Base-by-base conservation (phyloP, 768 basidiomycete genomes). In the Amanita fuliginea region DNA sequence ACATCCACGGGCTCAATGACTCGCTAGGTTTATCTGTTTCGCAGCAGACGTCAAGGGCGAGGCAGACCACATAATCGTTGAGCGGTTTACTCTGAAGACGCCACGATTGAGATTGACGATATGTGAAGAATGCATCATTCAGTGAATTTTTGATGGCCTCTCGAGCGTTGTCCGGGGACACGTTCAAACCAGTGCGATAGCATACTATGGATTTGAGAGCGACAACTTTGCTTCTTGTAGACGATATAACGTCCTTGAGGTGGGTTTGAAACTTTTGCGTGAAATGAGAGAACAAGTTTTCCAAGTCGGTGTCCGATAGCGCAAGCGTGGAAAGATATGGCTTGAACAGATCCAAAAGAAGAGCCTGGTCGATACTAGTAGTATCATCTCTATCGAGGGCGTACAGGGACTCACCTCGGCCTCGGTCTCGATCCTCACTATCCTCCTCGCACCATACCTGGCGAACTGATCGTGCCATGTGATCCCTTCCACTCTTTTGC, bases 171-270 rank as follows among this genome's bases (percentile, higher is more conserved):
- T 55, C 53, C 0, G 64, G 52, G 2, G 64, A 57, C 22, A 90
- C 69, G 55, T 79, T 69, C 40, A 90, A 67, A 2, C 87, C 87
- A 0, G 85, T 84, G 42, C 87, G 77, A 59, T 90, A 89, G 62
- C 85, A 86, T 1, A 78, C 71, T 39, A 87, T 73, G 8, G 84
- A 86, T 61, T 90, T 89, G 72, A 86, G 85, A 1, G 74, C 78
- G 1, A 66, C 84, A 8, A 86, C 81, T 28, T 69, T 64, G 0
- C 64, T 56, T 51, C 82, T 71, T 4, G 34, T 8, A 9, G 41
- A 33, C 14, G 34, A 49, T 2, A 77, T 78, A 47, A 60, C 57
- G 0, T 60, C 51, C 0, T 45, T 56, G 42, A 86, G 65, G 6
- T 54, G 60, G 6, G 59, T 55, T 13, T 55, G 57, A 42, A 86